Conservation (phyloP, 352 stramenopile species). For the Stramenopiles sp. region DNA sequence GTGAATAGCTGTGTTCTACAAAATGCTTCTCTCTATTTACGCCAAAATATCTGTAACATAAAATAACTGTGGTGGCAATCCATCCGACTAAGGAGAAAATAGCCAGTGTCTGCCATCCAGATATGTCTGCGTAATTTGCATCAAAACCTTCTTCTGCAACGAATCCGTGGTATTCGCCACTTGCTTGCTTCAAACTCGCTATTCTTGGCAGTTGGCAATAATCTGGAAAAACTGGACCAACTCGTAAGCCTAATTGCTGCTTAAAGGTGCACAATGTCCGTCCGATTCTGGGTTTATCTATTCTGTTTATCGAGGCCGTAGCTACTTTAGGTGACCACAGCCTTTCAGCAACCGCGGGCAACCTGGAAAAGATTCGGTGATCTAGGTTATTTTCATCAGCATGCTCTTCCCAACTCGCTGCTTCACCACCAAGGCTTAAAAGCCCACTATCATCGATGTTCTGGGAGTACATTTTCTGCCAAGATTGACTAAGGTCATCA, state of each 20-base stretch:
- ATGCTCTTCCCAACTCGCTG: constrained; percentile 3
- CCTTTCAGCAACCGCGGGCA: constrained; percentile 25
- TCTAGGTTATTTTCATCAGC: neutral
- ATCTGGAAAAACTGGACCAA: constrained; percentile 5
- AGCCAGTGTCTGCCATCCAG: neutral
- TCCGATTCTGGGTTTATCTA: constrained; percentile 10
- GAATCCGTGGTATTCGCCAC: neutral
- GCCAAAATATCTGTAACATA: neutral
- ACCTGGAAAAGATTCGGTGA: constrained; percentile 7
- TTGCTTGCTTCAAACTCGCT: neutral
- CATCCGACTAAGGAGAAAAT: neutral
- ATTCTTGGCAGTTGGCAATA: neutral
- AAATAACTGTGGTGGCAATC: neutral
- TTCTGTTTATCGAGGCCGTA: neutral
- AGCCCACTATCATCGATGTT: neutral
- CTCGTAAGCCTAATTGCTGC: neutral
- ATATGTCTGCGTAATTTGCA: neutral
- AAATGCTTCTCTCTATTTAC: neutral
- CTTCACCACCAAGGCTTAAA: neutral
- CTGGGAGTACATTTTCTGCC: constrained; percentile 30
- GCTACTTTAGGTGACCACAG: constrained; percentile 28
- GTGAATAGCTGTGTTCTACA: constrained; percentile 2
- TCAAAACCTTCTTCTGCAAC: neutral
- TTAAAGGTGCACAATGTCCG: neutral
- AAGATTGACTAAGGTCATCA: constrained; percentile 32